Conservation (phyloP, 1,284 basidiomycete species). For the Heterobasidion annosum region DNA sequence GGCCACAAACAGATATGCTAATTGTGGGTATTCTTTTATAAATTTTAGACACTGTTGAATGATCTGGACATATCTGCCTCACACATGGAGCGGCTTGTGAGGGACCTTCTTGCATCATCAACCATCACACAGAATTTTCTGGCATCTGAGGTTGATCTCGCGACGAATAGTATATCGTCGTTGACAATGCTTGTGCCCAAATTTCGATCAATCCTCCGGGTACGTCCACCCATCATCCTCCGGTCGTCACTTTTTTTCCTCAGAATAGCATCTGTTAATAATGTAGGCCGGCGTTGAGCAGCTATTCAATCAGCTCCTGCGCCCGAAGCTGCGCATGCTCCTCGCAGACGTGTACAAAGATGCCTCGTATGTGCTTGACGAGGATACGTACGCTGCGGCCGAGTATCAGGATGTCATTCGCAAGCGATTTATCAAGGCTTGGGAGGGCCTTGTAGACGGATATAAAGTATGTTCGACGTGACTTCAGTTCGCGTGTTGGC, state of each 20-base stretch:
- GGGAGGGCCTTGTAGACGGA: slow-evolving; percentile 78
- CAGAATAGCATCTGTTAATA: slow-evolving; percentile 8
- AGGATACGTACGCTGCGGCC: slow-evolving; percentile 75
- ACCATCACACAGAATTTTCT: slow-evolving; percentile 65
- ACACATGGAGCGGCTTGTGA: slow-evolving; percentile 76
- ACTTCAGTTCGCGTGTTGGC: slow-evolving; percentile 1
- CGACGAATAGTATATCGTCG: slow-evolving; percentile 35
- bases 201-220: slow-evolving; percentile 66
- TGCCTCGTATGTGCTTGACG: slow-evolving; percentile 82
- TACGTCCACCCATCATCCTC: slow-evolving; percentile 17
- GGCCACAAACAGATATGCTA: not conserved
- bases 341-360: slow-evolving; percentile 87
- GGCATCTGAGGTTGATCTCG: slow-evolving; percentile 42
- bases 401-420: slow-evolving; percentile 82
- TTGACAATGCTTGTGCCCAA: slow-evolving; percentile 50
- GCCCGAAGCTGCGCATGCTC: slow-evolving; percentile 77
- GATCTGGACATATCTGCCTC: slow-evolving; percentile 82
- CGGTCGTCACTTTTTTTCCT: not conserved
- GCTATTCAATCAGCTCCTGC: slow-evolving; percentile 86
- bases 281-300: slow-evolving; percentile 80
- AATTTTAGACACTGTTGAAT: slow-evolving; percentile 70
- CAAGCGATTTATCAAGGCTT: slow-evolving; percentile 82
- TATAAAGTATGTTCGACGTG: slow-evolving; percentile 56
- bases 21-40: not conserved
- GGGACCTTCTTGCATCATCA: slow-evolving; percentile 54